Base-by-base conservation (phyloP, 352 stramenopile species). In the Globisporangium heterothallicum region DNA sequence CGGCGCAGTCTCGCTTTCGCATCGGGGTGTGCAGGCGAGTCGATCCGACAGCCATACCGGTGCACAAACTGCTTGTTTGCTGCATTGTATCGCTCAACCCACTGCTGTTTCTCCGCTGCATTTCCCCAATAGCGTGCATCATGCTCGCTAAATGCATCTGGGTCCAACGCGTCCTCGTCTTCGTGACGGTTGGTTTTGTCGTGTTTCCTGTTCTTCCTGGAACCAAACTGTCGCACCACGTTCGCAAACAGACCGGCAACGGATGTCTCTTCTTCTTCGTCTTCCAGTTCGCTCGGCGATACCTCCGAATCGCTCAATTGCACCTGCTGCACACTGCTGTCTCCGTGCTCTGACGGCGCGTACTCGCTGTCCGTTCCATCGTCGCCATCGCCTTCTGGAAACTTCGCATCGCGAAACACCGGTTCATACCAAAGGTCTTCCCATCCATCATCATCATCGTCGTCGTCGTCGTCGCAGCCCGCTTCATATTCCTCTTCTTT, bases 11-110 rank as follows among this genome's bases (percentile, higher is more conserved):
- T 34, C n/a, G 48, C 46, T 32, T 58, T 60, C 13, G 53, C 45
- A 1, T 70, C 61, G 1, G 62, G 58, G 7, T 53, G 41, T 14
- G 62, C 61, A 0, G 46, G 29, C 8, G 61, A 57, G 52, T 74
- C 65, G 30, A 74, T 68, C 14, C 61, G 58, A 19, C 62, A 70
- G n/a, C 65, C 65, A 22, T 66, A 70, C n/a, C 36, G 12, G 18
- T 56, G 47, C 40, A 61, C 46, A 45, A 56, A 61, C 34, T 49
- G 49, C 38, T 41, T 41, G 44, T 74, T 65, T 5, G 50, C 53
- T 0, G 32, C 36, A 12, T 66, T 42, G 26, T 62, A 66, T 9
- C 44, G 58, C 14, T 42, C 29, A n/a, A 59, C 47, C 65, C 65
- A 74, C 43, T 55, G 56, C 32, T 45, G 53, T 29, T 74, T 74